Conservation (phyloP, 2,329 filamentous ascomycete genomes). For the Epichloe amarillans region DNA sequence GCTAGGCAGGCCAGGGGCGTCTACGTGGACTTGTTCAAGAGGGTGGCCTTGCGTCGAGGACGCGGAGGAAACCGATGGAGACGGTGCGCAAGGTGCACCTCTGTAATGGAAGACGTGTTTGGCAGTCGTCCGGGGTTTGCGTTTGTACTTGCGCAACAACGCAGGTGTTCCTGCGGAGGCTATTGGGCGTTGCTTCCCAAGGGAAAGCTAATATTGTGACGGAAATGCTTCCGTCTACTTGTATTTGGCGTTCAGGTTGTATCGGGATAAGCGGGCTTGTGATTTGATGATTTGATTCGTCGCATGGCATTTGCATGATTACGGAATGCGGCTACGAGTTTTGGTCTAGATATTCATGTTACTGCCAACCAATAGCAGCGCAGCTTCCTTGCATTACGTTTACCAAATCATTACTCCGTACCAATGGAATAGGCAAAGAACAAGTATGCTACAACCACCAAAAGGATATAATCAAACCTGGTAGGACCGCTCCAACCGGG, state of each 20-base stretch:
- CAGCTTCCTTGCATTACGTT: no score
- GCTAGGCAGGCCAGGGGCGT: conserved; percentile 22
- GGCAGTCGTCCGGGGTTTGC: conserved; percentile 34
- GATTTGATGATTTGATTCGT: no score
- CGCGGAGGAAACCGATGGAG: conserved; percentile 19
- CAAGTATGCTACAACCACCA: background rate
- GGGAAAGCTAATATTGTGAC: conserved; percentile 14
- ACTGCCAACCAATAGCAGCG: no score
- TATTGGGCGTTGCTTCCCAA: conserved; percentile 33
- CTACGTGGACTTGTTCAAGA: conserved; percentile 44
- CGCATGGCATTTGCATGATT: no score
- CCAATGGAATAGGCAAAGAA: background rate
- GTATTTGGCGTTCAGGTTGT: background rate
- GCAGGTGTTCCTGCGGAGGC: conserved; percentile 41
- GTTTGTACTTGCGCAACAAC: conserved; percentile 41
- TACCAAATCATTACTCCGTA: no score
- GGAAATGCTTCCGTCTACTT: background rate
- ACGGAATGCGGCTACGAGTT: no score
- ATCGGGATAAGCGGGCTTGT: background rate
- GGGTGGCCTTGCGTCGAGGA: conserved; percentile 33
- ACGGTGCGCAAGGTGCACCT: conserved; percentile 42
- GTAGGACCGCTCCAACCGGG: background rate
- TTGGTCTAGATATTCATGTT: no score
- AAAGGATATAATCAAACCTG: background rate
- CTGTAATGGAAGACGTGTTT: conserved; percentile 50